Percentiles rank a stretch among this genome's conserved stretches.
Conservation (phyloP, 768 basidiomycete genomes). For the Leccinum subgranulosum region DNA sequence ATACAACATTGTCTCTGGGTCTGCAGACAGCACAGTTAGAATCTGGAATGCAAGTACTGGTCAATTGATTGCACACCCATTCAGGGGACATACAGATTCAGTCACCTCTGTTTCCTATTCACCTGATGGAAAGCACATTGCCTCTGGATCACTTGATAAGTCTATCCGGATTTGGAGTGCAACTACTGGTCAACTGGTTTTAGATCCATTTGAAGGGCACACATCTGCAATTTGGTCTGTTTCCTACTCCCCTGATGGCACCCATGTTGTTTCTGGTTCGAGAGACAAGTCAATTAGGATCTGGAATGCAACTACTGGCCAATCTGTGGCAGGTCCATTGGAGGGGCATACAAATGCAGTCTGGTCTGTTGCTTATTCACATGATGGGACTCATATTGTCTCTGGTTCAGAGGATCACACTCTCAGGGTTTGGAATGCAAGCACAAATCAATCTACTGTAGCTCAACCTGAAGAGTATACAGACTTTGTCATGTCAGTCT, state of each 20-base stretch:
- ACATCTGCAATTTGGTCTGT: background rate
- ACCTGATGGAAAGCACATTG: background rate
- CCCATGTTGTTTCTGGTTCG: background rate
- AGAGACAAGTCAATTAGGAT: no score
- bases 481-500: background rate
- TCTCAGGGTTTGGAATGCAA: constrained; percentile 16
- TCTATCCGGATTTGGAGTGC: constrained; percentile 2
- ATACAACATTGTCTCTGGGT: background rate
- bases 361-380: no score
- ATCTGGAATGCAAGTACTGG: background rate
- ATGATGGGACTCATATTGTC: no score
- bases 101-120: background rate
- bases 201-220: no score
- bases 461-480: background rate
- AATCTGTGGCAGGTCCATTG: no score
- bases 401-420: background rate
- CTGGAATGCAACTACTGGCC: background rate
- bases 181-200: background rate
- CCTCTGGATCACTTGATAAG: background rate
- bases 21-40: background rate
- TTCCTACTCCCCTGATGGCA: constrained; percentile 1
- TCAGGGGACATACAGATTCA: background rate
- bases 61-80: background rate
- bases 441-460: constrained; percentile 4
- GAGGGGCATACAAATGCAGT: no score